Percentiles rank a stretch among this genome's conserved stretches.
Evolutionary conservation across 352 stramenopile species (phyloP).

Genomic region (Globisporangium emineosum): DNA sequence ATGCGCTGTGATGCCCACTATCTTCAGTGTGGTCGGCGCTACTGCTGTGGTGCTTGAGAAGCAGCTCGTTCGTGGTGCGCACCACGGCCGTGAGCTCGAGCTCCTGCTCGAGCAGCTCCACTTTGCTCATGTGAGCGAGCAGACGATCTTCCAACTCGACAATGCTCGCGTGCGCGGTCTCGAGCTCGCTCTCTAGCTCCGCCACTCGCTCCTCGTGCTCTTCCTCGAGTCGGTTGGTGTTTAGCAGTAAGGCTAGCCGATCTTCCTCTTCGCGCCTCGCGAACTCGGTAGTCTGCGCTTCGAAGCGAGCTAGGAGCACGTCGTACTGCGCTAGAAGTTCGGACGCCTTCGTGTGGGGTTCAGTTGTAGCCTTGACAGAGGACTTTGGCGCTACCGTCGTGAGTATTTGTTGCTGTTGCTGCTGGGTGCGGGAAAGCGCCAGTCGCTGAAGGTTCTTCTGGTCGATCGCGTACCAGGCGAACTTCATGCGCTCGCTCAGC

Average conservation of each 20-base stretch:
- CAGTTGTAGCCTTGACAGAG: background rate
- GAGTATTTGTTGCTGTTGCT: conserved; percentile 8
- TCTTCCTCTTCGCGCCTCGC: conserved; percentile 19
- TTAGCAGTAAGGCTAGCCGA: conserved; percentile 5
- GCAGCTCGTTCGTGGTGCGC: conserved; percentile 15
- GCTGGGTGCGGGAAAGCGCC: conserved; percentile 19
- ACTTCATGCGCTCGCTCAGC: conserved; percentile 44
- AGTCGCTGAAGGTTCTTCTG: conserved; percentile 45
- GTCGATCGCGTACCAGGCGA: conserved; percentile 43
- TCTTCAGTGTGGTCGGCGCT: background rate
- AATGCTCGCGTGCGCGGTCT: conserved; percentile 4
- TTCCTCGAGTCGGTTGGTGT: conserved; percentile 8
- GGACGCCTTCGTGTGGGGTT: background rate
- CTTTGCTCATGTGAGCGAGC: conserved; percentile 10
- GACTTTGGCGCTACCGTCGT: too few species aligned
- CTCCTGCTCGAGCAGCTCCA: conserved; percentile 16
- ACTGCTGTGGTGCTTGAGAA: background rate
- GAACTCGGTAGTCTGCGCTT: conserved; percentile 10
- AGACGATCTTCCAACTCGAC: conserved; percentile 1
- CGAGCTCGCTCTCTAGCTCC: conserved; percentile 9
- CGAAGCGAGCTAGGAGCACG: background rate
- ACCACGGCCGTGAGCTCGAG: conserved; percentile 13
- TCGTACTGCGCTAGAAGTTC: background rate
- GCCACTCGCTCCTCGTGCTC: conserved; percentile 2
- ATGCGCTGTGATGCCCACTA: background rate